Percentiles rank a stretch among this genome's conserved stretches.
Evolutionary conservation across 495 filamentous ascomycete genomes (phyloP).

Genomic region (Platismatia glauca): DNA sequence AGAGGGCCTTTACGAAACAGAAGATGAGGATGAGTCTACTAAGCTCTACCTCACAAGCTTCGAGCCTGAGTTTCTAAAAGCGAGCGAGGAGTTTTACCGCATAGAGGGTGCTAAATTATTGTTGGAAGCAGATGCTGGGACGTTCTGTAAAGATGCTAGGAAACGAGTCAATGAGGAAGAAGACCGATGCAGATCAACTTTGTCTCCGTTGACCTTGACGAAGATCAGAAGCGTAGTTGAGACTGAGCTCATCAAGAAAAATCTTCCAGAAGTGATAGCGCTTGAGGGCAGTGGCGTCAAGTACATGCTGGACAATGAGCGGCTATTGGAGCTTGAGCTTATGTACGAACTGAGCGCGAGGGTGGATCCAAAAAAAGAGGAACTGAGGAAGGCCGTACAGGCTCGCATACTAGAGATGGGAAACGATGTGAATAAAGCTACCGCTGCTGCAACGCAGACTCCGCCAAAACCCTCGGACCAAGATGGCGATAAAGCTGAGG

Average conservation of each 20-base stretch:
- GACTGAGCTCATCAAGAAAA: constrained; percentile 62
- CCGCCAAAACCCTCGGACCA: constrained; percentile 22
- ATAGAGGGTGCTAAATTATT: constrained; percentile 65
- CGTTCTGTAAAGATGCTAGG: constrained; percentile 71
- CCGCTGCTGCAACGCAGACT: constrained; percentile 33
- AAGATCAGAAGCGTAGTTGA: constrained; percentile 78
- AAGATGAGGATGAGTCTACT: constrained; percentile 51
- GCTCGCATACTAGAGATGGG: constrained; percentile 72
- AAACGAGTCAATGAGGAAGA: constrained; percentile 70
- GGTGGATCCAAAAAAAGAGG: constrained; percentile 66
- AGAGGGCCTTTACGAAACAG: constrained; percentile 76
- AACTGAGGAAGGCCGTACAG: constrained; percentile 61
- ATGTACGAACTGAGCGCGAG: constrained; percentile 69
- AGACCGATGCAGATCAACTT: constrained; percentile 68
- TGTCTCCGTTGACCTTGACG: constrained; percentile 56
- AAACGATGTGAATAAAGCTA: constrained; percentile 59
- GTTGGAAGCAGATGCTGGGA: constrained; percentile 66
- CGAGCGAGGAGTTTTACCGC: constrained; percentile 66
- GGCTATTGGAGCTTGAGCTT: constrained; percentile 61
- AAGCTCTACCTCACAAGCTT: constrained; percentile 81
- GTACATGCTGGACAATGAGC: constrained; percentile 87
- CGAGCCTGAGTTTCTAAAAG: constrained; percentile 64
- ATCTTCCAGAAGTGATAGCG: constrained; percentile 71
- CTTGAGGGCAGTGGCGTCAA: constrained; percentile 77
- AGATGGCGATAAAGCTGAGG: constrained; percentile 30